Conservation (phyloP, 805 yeast genomes). For the Ascoidea asiatica region DNA sequence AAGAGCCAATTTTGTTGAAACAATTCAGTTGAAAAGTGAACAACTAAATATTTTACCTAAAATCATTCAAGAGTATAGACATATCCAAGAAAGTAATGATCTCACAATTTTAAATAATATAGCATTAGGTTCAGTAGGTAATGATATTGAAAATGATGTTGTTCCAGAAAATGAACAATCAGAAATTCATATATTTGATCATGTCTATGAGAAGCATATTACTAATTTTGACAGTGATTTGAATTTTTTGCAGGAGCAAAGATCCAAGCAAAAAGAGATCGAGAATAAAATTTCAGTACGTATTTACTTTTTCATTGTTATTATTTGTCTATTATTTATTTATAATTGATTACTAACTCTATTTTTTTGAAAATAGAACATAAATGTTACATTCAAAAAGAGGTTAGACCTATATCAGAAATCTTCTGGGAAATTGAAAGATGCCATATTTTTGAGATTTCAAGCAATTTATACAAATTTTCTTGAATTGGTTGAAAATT, state of each 20-base stretch:
- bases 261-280: constrained; percentile 22
- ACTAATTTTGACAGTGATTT: constrained; percentile 36
- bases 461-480: constrained; percentile 20
- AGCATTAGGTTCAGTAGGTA: constrained; percentile 1
- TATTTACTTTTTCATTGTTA: too few species aligned
- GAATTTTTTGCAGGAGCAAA: constrained; percentile 28
- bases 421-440: not conserved
- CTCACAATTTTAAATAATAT: too few species aligned
- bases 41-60: constrained; percentile 38
- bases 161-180: constrained; percentile 7
- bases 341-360: not conserved
- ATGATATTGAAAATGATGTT: constrained; percentile 14
- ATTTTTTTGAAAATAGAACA: too few species aligned
- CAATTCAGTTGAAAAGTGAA: constrained; percentile 29
- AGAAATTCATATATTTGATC: constrained; percentile 18
- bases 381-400: constrained; percentile 11
- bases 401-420: not conserved
- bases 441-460: constrained; percentile 16
- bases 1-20: constrained; percentile 26
- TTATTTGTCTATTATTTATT: too few species aligned
- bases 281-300: constrained; percentile 22
- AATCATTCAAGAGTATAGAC: constrained; percentile 33
- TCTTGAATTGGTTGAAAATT: constrained; percentile 41
- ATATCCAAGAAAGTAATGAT: constrained; percentile 8
- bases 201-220: constrained; percentile 28